phyloP scores from a whole-genome alignment of 129 eudicot species.

The carrot (Daucus carota) region DNA sequence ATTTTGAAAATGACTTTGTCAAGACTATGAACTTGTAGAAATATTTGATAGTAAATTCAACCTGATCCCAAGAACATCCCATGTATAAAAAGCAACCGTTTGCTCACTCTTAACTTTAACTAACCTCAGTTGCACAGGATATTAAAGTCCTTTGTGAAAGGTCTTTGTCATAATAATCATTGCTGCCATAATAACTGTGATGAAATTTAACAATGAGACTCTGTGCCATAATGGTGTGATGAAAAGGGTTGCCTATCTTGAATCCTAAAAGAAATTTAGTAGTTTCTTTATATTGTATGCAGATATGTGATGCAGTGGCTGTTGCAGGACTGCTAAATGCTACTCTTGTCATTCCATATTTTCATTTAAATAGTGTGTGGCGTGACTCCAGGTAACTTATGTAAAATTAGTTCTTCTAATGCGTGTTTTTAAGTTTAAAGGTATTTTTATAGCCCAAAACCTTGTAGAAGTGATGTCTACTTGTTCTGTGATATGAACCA shows the following conservation, averaged over 20 bases:
- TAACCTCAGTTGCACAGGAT: neutral
- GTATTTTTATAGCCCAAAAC: neutral
- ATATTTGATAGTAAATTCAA: neutral
- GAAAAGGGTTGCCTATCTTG: neutral
- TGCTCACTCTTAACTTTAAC: neutral
- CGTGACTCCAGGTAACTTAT: conserved; percentile 74
- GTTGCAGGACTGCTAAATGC: conserved; percentile 96
- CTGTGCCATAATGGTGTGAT: neutral
- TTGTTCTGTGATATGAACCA: neutral
- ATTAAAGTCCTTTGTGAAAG: neutral
- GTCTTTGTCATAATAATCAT: neutral
- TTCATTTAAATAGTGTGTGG: conserved; percentile 97
- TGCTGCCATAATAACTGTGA: neutral
- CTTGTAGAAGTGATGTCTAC: neutral
- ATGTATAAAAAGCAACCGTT: neutral
- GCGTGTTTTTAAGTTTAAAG: neutral
- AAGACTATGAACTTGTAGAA: neutral
- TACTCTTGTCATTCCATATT: conserved; percentile 92
- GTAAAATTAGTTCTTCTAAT: neutral
- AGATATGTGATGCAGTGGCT: conserved; percentile 99
- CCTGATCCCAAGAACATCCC: neutral
- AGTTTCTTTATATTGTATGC: conserved; percentile 15
- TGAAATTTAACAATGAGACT: neutral
- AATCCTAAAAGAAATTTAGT: neutral
- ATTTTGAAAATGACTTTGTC: neutral